Conservation (phyloP, 495 filamentous ascomycete species). For the Chaetomium cochliodes region DNA sequence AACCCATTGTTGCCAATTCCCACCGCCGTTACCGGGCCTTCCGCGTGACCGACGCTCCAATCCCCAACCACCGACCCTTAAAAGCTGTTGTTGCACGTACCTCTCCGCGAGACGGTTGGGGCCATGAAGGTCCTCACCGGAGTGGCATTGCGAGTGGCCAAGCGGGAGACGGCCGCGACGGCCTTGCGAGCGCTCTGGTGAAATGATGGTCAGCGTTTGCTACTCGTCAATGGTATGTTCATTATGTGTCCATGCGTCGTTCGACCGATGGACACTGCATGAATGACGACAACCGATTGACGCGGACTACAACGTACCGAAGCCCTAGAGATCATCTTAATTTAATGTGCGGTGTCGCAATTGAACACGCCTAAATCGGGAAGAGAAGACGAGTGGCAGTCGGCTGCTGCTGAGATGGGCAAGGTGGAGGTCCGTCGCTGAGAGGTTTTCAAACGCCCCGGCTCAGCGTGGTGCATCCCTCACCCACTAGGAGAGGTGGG, state of each 20-base stretch:
- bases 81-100: constrained; percentile 46
- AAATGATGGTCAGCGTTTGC: constrained; percentile 26
- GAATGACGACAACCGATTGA: background rate
- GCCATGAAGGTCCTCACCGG: constrained; percentile 79
- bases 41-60: constrained; percentile 14
- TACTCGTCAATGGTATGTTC: background rate
- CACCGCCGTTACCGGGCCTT: constrained; percentile 9
- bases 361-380: constrained; percentile 29
- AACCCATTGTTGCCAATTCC: constrained; percentile 1
- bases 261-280: too few relatives aligned
- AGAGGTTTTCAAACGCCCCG: constrained; percentile 40
- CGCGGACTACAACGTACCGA: constrained; percentile 54
- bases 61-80: background rate
- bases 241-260: background rate
- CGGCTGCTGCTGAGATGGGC: constrained; percentile 28
- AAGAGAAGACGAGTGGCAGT: constrained; percentile 27
- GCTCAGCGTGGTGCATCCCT: constrained; percentile 24
- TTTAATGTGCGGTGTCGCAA: constrained; percentile 32
- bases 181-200: constrained; percentile 68
- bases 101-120: constrained; percentile 70
- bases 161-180: constrained; percentile 62
- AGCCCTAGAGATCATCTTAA: constrained; percentile 67
- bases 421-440: constrained; percentile 38
- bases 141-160: constrained; percentile 68
- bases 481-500: constrained; percentile 23